Evolutionary conservation across 768 basidiomycete species (phyloP), one percentile per base, ranked within the genome.

Genomic region (Mycena albidolilacea): DNA sequence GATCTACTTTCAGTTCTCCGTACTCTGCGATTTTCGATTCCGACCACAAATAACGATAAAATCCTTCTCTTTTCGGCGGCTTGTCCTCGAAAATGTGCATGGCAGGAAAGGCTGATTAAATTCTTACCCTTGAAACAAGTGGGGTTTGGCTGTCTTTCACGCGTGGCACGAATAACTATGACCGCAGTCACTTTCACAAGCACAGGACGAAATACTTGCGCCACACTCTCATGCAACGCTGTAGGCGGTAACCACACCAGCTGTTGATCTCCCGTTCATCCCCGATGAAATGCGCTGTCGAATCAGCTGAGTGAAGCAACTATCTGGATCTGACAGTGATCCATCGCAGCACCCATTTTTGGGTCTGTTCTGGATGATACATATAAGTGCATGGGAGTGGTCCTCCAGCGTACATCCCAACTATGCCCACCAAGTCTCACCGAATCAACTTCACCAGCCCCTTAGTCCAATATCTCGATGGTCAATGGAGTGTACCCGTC

Each of bases 221-320:
- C 35, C 12, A 23, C 44, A 7, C 19, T 43, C 41, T 19, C 17
- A 0, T 5, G 1, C 15, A 21, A 19, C n/a, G 15, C 19, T 41
- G 58, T 39, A 8, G n/a, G 19, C 7, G 37, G 66, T 67, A 38
- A 23, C 44, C 55, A 44, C 23, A 35, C 30, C 21, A 9, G 43
- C 57, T 67, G 66, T 67, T 67, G 4, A 59, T 67, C 57, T 58
- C 55, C 43, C 43, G 3, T 9, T 44, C 11, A 5, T 57, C 2
- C 15, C 2, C 23, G n/a, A 39, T 65, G n/a, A 54, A 58, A 52
- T 17, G 39, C 39, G 11, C 43, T 54, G 41, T 38, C 8, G 19
- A 44, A 67, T 59, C 67, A 48, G 14, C 59, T 15, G 14, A 21
- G 17, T 43, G 23, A 44, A n/a, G 64, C 54, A 57, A 66, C 64